Evolutionary conservation across 495 filamentous ascomycete species (phyloP), one percentile per base, ranked within the genome.

Genomic region (Penicillium coffeae): DNA sequence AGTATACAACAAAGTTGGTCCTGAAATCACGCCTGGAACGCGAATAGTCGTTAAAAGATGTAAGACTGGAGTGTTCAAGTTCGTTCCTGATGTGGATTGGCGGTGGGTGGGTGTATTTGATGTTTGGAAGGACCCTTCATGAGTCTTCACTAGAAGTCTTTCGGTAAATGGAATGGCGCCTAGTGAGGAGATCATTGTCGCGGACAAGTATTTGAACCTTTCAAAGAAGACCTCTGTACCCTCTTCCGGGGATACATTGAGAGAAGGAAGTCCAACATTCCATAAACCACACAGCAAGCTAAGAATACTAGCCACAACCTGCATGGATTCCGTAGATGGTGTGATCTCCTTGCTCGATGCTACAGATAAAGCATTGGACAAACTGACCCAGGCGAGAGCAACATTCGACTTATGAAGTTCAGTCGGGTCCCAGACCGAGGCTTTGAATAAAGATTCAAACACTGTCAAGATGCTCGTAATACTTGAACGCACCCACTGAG

Each of bases 261-360:
- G 49, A 7, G 71, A 68, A 7, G 59, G 27, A 2, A 68, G 70
- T 1, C 68, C 68, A 10, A 47, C 48, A 27, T 64, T 68, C 88
- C 92, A 95, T 3, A 90, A 68, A 12, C 72, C 79, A 43, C 82
- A 78, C 8, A 95, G 63, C 16, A 86, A 54, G 21, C 78, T 78
- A 45, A 93, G 73, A 18, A 90, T 70, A 40, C 82, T 76, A 9
- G 88, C 83, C 38, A 95, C 76, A 36, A 90, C 89, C 41, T 83
- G 75, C 68, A 87, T 88, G 4, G 87, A 84, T 47, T 97, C 90
- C 18, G 77, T 77, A 0, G 89, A 89, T 10, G 91, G 86, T 54
- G 90, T 96, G 46, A 98, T 84, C 60, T 98, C 93, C 66, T 94
- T 93, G 36, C 77, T 84, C 5, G 87, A 87, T 0, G 93, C 91